A percentile compares a stretch with the other conserved stretches of the same genome.
Evolutionary conservation across 176 grass and related monocot genomes (phyloP).

Genomic region (Aegilops speltoides): DNA sequence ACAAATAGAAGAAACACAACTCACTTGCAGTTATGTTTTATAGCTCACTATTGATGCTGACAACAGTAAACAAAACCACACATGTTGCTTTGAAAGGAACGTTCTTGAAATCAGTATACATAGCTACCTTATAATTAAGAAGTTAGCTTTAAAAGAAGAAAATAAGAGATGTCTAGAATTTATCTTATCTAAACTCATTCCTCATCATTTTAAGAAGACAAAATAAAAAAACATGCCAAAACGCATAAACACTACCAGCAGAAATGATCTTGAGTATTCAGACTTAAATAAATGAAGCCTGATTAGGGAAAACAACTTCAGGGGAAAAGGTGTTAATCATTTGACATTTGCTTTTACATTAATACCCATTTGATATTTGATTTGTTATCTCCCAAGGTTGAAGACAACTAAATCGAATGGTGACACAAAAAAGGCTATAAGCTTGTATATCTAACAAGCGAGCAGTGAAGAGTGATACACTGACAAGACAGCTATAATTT

Average conservation of each 20-base stretch:
- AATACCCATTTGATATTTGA: background rate
- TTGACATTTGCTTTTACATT: background rate
- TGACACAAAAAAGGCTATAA: too few species aligned
- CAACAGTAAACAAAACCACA: background rate
- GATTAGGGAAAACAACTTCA: background rate
- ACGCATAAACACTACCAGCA: background rate
- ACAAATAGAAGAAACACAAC: background rate
- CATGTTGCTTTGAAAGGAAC: background rate
- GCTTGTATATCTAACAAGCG: too few species aligned
- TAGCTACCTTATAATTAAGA: background rate
- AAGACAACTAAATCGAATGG: background rate
- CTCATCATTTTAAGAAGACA: background rate
- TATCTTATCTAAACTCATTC: background rate
- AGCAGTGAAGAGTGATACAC: too few species aligned
- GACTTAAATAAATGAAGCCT: background rate
- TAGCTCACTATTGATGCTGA: background rate
- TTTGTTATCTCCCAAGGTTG: background rate
- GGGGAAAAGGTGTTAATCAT: background rate
- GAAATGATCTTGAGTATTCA: background rate
- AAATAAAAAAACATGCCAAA: background rate
- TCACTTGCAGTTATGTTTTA: background rate
- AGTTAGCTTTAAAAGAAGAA: background rate
- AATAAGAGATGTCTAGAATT: background rate
- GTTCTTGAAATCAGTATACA: background rate
- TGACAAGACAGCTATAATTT: background rate